Evolutionary conservation across 2,329 filamentous ascomycete species (phyloP), one percentile per base, ranked within the genome.

Genomic region (Neofusicoccum cordaticola): DNA sequence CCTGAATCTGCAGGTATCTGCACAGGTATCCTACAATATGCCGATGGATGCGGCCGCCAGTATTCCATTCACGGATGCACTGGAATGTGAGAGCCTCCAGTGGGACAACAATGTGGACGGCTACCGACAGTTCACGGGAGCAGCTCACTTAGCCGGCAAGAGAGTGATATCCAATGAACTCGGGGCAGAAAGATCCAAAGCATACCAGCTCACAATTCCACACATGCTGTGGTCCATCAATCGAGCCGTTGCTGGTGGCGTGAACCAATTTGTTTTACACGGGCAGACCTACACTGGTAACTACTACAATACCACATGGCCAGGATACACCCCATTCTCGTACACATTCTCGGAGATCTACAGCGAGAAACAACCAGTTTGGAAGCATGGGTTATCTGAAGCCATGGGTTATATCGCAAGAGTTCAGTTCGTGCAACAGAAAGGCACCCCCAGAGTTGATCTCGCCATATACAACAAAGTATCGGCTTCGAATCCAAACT

Each of bases 11-110:
- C 67, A 78, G 39, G 77, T 73, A 53, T 81, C 80, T 0, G 67
- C 72, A 0, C 80, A 82, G 66, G 67, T 77, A 0, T 72, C 71
- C 0, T 82, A 82, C 65, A 79, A 80, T 58, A 58, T 81, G 6
- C 76, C 79, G 0, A 70, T 82, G 69, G 79, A 82, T 48, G 79
- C 80, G 78, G 66, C 73, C n/a, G 70, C 72, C 3, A 75, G 69
- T 5, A 74, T 82, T 0, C 75, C 78, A 0, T 63, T 65, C 1
- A 75, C 79, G 9, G 71, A 80, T 63, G 78, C 71, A 0, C 80
- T 80, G 0, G 80, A 82, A 64, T 74, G 71, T 52, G 81, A 82
- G 64, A 75, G 71, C 1, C 71, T 82, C 0, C 71, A 67, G 1
- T 81, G 81, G 60, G 56, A 31, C 0, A 68, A 77, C 39, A 69